Evolutionary conservation across 73 alveolate species (phyloP).

Genomic region (Stentor coeruleus): DNA sequence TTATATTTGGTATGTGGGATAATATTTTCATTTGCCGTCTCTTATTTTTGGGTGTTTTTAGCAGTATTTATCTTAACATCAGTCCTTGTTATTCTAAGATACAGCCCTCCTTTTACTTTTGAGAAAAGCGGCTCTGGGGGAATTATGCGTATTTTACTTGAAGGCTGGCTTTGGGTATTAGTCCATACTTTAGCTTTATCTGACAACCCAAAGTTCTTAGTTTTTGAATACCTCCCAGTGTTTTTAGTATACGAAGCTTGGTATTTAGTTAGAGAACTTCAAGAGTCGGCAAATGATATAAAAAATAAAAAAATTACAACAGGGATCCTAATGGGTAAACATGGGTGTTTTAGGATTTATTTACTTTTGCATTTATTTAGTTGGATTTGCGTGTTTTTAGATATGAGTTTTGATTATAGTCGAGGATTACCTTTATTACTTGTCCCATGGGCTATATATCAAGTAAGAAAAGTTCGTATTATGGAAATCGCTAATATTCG

Average conservation of each 20-base stretch:
- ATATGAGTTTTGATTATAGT: not conserved
- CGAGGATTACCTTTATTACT: constrained; percentile 17
- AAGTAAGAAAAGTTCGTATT: not conserved
- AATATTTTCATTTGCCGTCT: not conserved
- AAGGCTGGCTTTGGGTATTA: not conserved
- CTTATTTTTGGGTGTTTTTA: not conserved
- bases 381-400: not conserved
- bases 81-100: not conserved
- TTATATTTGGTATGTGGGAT: not conserved
- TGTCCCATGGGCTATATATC: not conserved
- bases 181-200: not conserved
- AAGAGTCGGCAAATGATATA: not conserved
- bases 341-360: constrained; percentile 1
- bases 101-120: not conserved
- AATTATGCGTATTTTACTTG: not conserved
- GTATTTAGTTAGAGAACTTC: not conserved
- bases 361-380: constrained; percentile 11
- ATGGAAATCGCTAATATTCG: not conserved
- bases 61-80: not conserved
- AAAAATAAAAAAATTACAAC: not conserved
- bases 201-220: not conserved
- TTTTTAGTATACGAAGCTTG: not conserved
- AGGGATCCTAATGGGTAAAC: not conserved
- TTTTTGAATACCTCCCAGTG: not conserved
- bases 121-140: constrained; percentile 20